A percentile compares a stretch with the other conserved stretches of the same genome.
phyloP scores from a whole-genome alignment of 441 rosid genomes.

The Daphne laureola region DNA sequence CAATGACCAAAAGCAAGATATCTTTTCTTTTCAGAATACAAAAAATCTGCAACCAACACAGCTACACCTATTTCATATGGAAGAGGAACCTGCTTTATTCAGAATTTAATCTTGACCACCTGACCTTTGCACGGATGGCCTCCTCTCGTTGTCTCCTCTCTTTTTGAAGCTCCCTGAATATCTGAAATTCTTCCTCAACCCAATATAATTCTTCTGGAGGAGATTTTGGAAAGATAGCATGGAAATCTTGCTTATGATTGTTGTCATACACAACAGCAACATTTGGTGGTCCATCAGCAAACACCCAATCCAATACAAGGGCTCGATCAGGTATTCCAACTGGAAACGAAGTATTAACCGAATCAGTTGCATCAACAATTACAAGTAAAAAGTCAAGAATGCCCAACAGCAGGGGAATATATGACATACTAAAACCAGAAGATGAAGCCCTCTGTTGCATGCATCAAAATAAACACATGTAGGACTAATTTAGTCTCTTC shows the following conservation, averaged over 20 bases:
- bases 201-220: conserved; percentile 52
- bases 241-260: conserved; percentile 69
- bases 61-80: background rate
- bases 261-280: conserved; percentile 71
- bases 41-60: conserved; percentile 10
- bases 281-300: conserved; percentile 84
- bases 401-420: background rate
- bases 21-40: conserved; percentile 2
- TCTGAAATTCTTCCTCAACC: conserved; percentile 67
- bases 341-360: conserved; percentile 28
- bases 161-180: conserved; percentile 53
- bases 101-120: conserved; percentile 12
- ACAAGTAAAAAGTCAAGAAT: background rate
- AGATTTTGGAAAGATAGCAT: conserved; percentile 51
- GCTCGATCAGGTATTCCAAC: conserved; percentile 65
- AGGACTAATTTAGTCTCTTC: too few relatives aligned
- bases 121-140: conserved; percentile 71
- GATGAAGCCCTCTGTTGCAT: conserved; percentile 3
- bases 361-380: background rate
- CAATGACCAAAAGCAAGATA: background rate
- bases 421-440: conserved; percentile 1
- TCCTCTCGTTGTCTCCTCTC: conserved; percentile 70
- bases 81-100: background rate
- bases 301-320: conserved; percentile 82
- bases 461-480: background rate